A percentile compares a stretch with the other conserved stretches of the same genome.
These are phyloP conservation scores for Aspergillus latus DNA, from an alignment of 2,329 filamentous ascomycete species.

Conservation along the genomic window DNA sequence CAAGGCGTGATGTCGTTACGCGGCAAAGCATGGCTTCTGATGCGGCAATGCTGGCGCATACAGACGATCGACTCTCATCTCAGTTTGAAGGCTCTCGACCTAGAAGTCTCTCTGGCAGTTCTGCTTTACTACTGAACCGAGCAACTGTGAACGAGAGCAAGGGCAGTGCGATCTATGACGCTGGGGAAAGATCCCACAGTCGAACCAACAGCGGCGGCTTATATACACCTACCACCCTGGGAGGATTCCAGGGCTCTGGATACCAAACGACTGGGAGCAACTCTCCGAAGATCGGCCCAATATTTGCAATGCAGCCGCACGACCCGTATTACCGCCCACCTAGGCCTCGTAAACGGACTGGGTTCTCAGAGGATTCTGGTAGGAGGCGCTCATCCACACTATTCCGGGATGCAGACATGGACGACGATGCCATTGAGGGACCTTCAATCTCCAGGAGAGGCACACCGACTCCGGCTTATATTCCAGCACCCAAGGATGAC, in stretches of 20 bases:
- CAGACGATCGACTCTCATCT: conserved; percentile 63
- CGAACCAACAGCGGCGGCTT: conserved; percentile 61
- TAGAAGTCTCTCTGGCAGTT: conserved; percentile 62
- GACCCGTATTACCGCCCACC: conserved; percentile 91
- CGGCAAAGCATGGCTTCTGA: conserved; percentile 81
- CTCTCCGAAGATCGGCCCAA: conserved; percentile 43
- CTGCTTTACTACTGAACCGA: conserved; percentile 60
- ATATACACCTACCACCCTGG: conserved; percentile 71
- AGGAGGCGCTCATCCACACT: conserved; percentile 40
- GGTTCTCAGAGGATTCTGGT: conserved; percentile 47
- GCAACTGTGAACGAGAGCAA: conserved; percentile 46
- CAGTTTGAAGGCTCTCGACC: conserved; percentile 55
- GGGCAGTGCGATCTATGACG: conserved; percentile 56
- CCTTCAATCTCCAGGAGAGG: conserved; percentile 46
- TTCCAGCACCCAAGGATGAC: conserved; percentile 55
- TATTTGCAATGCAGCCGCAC: conserved; percentile 52
- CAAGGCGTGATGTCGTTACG: conserved; percentile 62
- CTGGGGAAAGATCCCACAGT: conserved; percentile 50
- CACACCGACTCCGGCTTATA: conserved; percentile 56
- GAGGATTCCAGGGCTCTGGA: conserved; percentile 68
- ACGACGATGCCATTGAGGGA: conserved; percentile 38
- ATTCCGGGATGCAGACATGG: conserved; percentile 32
- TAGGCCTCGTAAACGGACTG: conserved; percentile 67
- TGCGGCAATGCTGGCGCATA: conserved; percentile 72
- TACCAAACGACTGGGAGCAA: conserved; percentile 46